A percentile compares a stretch with the other conserved stretches of the same genome.
These are phyloP conservation scores for Lojkania enalia DNA, from an alignment of 2,329 filamentous ascomycete species.

Conservation along the genomic window DNA sequence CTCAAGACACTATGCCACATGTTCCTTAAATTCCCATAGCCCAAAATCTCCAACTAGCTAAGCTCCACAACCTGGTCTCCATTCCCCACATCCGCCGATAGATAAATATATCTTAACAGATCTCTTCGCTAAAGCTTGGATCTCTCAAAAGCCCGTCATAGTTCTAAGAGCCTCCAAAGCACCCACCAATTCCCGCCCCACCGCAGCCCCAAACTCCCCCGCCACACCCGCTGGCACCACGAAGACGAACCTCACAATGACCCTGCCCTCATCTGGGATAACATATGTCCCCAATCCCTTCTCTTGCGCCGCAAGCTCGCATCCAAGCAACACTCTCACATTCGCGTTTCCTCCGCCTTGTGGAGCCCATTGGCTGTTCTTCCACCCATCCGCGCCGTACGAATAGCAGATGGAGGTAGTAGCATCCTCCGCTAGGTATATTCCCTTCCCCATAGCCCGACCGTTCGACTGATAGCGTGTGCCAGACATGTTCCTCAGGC, in stretches of 20 bases:
- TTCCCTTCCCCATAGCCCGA: conserved; percentile 4
- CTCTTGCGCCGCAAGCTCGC: conserved; percentile 6
- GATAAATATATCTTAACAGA: too few species aligned
- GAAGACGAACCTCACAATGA: conserved; percentile 14
- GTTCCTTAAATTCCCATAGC: too few species aligned
- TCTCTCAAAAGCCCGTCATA: conserved; percentile 5
- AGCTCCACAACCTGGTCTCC: too few species aligned
- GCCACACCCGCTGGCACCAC: conserved; percentile 1
- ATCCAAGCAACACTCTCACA: conserved; percentile 8
- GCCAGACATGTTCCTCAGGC: conserved; percentile 7
- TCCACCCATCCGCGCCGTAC: not conserved
- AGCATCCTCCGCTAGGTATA: conserved; percentile 7
- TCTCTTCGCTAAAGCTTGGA: too few species aligned
- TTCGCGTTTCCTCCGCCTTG: not conserved
- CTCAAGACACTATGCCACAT: too few species aligned
- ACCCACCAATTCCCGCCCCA: conserved; percentile 8
- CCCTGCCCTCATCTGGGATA: conserved; percentile 7
- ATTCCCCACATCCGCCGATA: too few species aligned
- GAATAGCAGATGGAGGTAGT: conserved; percentile 4
- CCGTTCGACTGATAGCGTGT: conserved; percentile 8
- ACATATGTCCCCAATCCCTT: conserved; percentile 7
- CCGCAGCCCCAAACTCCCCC: conserved; percentile 4
- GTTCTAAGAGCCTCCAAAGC: conserved; percentile 3
- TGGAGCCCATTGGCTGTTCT: not conserved
- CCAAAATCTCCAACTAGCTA: too few species aligned